Base-by-base conservation (phyloP, 352 stramenopile species). In the Phytophthora pistaciae region DNA sequence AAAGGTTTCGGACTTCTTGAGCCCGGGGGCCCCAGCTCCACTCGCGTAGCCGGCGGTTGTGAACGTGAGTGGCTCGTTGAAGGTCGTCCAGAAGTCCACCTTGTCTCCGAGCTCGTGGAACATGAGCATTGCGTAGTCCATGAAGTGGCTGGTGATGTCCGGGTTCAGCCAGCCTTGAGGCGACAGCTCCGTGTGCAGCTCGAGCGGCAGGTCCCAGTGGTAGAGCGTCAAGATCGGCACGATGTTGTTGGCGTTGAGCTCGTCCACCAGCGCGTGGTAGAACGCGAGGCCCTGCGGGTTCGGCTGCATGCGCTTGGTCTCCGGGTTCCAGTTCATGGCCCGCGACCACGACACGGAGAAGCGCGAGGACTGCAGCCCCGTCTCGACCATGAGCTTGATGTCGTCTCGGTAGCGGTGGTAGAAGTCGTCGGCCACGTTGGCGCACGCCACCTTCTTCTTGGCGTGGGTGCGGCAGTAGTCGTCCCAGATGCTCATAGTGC, bases 11-110 rank as follows among this genome's bases (percentile, higher is more conserved):
- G 81, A 87, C 38, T 85, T 71, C 31, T 74, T 79, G 2, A 85
- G 57, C 0, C 75, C 79, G 1, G 83, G 81, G 25, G 79, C 80
- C 16, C 74, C 74, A 33, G 61, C 66, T 57, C 93, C 94, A 55
- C 85, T 87, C 63, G 88, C 84, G 72, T 98, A 98, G 9, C 92
- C 95, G 14, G 90, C 78, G 25, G 91, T 90, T 6, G 83, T 84
- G 38, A 98, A 90, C 7, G 82, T 96, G 78, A 91, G 96, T 7
- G 92, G 81, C 79, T 99, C 96, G 69, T 99, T 99, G 65, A 99
- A 92, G 0, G 96, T 99, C 36, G 97, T 49, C 40, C 94, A 99
- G 54, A 86, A 80, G 58, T 94, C 88, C 11, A 98, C 91, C 57
- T 95, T 86, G 76, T 88, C 79, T 36, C 94, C 94, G 79, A 97